Percentiles rank a stretch among this genome's conserved stretches.
phyloP scores from a whole-genome alignment of 176 grass and related monocot species.

The Oryza longistaminata region DNA sequence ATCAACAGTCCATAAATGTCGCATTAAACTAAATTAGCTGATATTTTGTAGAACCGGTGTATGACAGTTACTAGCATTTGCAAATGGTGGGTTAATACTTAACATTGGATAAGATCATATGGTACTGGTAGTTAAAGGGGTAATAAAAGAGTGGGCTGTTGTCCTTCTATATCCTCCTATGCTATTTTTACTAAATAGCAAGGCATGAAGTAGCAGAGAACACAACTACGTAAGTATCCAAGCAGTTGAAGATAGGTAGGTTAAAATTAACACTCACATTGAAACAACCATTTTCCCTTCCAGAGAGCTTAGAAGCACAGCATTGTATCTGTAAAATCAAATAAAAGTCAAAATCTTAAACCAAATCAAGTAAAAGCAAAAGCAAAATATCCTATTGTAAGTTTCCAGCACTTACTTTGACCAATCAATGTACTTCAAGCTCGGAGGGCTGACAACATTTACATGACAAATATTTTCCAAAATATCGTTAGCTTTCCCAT shows the following conservation, averaged over 20 bases:
- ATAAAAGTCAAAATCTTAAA: constrained; percentile 16
- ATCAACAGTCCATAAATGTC: background rate
- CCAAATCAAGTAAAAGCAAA: constrained; percentile 9
- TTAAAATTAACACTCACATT: constrained; percentile 53
- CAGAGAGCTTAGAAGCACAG: constrained; percentile 74
- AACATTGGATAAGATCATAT: background rate
- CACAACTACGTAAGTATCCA: constrained; percentile 3
- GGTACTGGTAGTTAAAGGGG: background rate
- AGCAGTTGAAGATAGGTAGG: constrained; percentile 7
- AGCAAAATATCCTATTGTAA: constrained; percentile 22
- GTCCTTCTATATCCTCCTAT: background rate
- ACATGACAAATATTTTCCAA: constrained; percentile 65
- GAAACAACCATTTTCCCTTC: constrained; percentile 71
- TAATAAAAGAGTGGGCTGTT: constrained; percentile 10
- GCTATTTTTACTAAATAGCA: background rate
- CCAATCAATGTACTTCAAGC: constrained; percentile 65
- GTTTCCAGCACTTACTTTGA: constrained; percentile 66
- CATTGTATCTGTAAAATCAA: constrained; percentile 69
- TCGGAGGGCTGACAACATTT: constrained; percentile 45
- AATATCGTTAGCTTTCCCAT: constrained; percentile 59
- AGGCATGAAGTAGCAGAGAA: constrained; percentile 16
- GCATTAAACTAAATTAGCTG: background rate
- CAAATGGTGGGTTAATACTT: background rate
- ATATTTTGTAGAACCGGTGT: constrained; percentile 6
- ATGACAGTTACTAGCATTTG: background rate